Conservation (phyloP, 1,139 yeast species). For the Tardiomyces digboiensis region DNA sequence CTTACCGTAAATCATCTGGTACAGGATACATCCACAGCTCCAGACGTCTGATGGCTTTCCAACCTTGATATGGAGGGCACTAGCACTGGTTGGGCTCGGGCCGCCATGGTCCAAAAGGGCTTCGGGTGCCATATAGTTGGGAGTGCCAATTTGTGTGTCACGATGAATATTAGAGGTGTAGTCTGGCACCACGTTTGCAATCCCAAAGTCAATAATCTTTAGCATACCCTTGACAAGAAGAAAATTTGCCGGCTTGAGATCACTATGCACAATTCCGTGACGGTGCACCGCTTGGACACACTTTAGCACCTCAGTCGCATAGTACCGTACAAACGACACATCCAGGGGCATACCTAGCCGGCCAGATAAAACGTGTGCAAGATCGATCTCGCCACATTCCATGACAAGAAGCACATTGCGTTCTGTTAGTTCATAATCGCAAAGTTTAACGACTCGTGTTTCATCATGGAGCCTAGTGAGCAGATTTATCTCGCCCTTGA, state of each 20-base stretch:
- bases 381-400: conserved; percentile 95
- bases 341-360: conserved; percentile 51
- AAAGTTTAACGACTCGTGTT: conserved; percentile 66
- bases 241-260: conserved; percentile 92
- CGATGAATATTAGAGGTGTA: conserved; percentile 86
- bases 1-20: conserved; percentile 90
- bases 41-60: conserved; percentile 96
- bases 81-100: not conserved
- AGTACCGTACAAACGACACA: conserved; percentile 69
- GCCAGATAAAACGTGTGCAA: conserved; percentile 70
- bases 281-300: conserved; percentile 87
- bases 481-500: conserved; percentile 84
- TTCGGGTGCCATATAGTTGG: conserved; percentile 98
- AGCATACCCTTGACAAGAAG: conserved; percentile 75
- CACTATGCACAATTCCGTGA: conserved; percentile 88
- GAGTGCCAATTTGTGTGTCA: conserved; percentile 90
- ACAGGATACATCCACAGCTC: conserved; percentile 96
- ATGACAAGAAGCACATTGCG: conserved; percentile 65
- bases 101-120: conserved; percentile 49
- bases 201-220: conserved; percentile 92
- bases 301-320: conserved; percentile 67
- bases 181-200: conserved; percentile 90
- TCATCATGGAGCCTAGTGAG: conserved; percentile 50
- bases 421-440: conserved; percentile 63
- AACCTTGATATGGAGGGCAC: conserved; percentile 35